Evolutionary conservation across 352 stramenopile genomes (phyloP), one percentile per base, ranked within the genome.

Genomic region (Elongisporangium anandrum): DNA sequence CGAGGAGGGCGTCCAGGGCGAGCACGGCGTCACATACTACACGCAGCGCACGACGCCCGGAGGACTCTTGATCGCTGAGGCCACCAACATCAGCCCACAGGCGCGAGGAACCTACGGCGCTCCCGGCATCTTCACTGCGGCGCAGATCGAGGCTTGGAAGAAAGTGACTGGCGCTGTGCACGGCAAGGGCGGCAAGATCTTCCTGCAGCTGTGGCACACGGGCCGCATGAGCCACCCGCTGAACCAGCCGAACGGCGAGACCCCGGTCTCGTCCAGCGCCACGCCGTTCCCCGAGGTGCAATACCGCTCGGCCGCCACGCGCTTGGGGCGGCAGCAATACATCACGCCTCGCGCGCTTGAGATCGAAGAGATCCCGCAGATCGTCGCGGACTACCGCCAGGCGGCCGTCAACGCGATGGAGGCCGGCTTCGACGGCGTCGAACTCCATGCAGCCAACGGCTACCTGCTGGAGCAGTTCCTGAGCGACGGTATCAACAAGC

Each of bases 381-480:
- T 82, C 19, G 66, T 96, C 21, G 60, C 84, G 22, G 87, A 96
- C 59, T 97, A 89, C 68, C 68, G 71, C 12, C 58, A 73, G 38
- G 84, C 68, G 1, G 85, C 88, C 2, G 65, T 79, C 53, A 80
- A 81, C 23, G 76, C 85, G 8, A 77, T 89, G 22, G 69, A 82
- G 16, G 90, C 88, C 3, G 92, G 90, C 17, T 97, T 97, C 66
- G 92, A 98, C 59, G 89, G 90, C 20, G 71, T 98, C 10, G 87
- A 97, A 63, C 60, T 98, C 34, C 92, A 97, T 71, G 66, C 54
- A 4, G 94, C 88, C 8, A 97, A 98, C 60, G 94, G 93, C 8
- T 98, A 98, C 54, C 63, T 98, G 45, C 69, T 98, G 47, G 90
- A 98, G 65, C 78, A 97, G 65, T 97, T 97, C 65, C 64, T 98